Evolutionary conservation across 106 monocot genomes (phyloP), one percentile per base, ranked within the genome.

Genomic region (Hemerocallis citrina): DNA sequence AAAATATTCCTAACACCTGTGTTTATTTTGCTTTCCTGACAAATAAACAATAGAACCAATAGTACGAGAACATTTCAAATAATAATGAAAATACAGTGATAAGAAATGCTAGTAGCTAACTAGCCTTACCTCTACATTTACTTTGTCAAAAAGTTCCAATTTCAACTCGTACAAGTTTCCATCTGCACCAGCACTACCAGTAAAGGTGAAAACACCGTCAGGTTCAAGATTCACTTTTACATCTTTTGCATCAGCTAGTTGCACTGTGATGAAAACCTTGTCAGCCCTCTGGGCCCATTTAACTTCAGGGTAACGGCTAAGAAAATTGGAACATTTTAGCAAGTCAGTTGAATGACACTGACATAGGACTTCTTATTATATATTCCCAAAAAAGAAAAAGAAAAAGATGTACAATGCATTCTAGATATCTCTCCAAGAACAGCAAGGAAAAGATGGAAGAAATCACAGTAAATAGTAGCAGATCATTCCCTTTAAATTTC

Each of bases 301-400:
- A 50, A 93, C 82, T 73, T 89, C 89, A 44, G 93, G 93, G 64
- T 88, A 76, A 52, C 93, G 88, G 57, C 92, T 93, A n/a, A n/a
- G n/a, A 74, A 49, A 46, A 61, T 70, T 37, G 33, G 40, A 57
- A 22, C 50, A 20, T 1, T 34, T 12, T 42, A 49, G 22, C 28
- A 5, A n/a, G 32, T 55, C 55, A 55, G 32, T 27, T 12, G 25
- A 19, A 46, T 19, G n/a, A n/a, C n/a, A n/a, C n/a, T n/a, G n/a
- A n/a, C n/a, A n/a, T n/a, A n/a, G n/a, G n/a, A n/a, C n/a, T n/a
- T n/a, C n/a, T n/a, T n/a, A n/a, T n/a, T n/a, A n/a, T n/a, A n/a
- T n/a, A n/a, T n/a, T n/a, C n/a, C n/a, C n/a, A n/a, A n/a, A n/a
- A n/a, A n/a, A n/a, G n/a, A n/a, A n/a, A n/a, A n/a, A n/a, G n/a